Evolutionary conservation across 2,329 filamentous ascomycete genomes (phyloP).

Genomic region (Cryphonectria nitschkei): DNA sequence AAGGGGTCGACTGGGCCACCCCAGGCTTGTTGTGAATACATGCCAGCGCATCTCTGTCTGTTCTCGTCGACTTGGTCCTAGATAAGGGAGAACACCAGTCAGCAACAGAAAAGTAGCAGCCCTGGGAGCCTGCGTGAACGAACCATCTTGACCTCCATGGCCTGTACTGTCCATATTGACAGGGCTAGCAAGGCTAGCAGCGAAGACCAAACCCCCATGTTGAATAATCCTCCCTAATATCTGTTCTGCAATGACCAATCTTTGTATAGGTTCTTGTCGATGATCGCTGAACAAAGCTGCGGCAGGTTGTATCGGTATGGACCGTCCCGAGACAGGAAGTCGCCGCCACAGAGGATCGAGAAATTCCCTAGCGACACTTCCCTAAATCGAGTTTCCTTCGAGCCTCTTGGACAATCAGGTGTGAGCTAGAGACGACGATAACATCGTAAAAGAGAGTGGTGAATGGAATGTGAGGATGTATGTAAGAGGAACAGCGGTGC

Average conservation of each 20-base stretch:
- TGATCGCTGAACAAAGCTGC: background rate
- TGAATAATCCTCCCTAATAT: constrained; percentile 30
- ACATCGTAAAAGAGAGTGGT: constrained; percentile 10
- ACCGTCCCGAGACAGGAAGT: background rate
- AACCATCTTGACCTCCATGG: constrained; percentile 64
- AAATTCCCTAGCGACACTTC: background rate
- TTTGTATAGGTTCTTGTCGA: background rate
- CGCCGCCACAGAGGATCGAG: background rate
- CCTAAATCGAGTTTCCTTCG: background rate
- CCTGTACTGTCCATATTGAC: constrained; percentile 57
- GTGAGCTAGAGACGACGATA: background rate
- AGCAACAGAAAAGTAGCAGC: constrained; percentile 14
- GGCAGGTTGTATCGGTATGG: background rate
- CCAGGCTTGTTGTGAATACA: constrained; percentile 92
- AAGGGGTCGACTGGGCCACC: constrained; percentile 86
- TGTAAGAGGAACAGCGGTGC: constrained; percentile 5
- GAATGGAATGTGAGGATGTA: constrained; percentile 6
- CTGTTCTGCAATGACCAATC: constrained; percentile 9
- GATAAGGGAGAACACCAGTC: constrained; percentile 16
- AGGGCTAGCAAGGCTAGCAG: constrained; percentile 55
- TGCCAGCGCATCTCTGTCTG: constrained; percentile 82
- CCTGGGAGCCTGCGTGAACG: constrained; percentile 31
- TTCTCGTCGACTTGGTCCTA: constrained; percentile 79
- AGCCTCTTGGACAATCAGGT: constrained; percentile 1
- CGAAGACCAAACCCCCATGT: constrained; percentile 60